Evolutionary conservation across 108 stramenopile genomes (phyloP).

Genomic region (Heterococcus sp.): DNA sequence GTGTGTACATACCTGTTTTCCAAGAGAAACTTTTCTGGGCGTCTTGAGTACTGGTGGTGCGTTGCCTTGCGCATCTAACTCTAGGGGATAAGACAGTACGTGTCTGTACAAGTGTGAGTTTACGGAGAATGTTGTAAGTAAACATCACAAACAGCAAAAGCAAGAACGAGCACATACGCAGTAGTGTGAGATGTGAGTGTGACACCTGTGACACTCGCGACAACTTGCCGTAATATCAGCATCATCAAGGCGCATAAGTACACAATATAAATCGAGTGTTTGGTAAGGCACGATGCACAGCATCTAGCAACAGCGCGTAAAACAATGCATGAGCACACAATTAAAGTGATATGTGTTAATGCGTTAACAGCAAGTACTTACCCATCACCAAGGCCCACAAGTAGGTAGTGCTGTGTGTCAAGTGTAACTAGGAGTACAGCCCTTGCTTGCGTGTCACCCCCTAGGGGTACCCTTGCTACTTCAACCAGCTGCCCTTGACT

Average conservation of each 20-base stretch:
- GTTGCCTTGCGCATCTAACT: not conserved
- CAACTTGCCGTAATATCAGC: too few relatives aligned
- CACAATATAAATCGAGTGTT: too few relatives aligned
- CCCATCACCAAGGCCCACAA: slow-evolving; percentile 94
- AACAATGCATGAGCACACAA: not conserved
- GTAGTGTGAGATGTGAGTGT: too few relatives aligned
- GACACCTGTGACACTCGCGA: too few relatives aligned
- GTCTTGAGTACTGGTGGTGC: not conserved
- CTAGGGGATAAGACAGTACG: not conserved
- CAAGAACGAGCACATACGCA: too few relatives aligned
- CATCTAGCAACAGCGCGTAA: slow-evolving; percentile 62
- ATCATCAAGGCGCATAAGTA: too few relatives aligned
- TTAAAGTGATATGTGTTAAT: not conserved
- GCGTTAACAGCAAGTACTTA: too few relatives aligned
- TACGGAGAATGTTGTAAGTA: too few relatives aligned
- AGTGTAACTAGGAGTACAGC: slow-evolving; percentile 50
- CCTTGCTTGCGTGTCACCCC: slow-evolving; percentile 52
- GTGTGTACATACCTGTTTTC: not conserved
- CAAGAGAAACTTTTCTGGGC: not conserved
- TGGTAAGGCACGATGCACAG: too few relatives aligned
- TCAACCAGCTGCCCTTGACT: slow-evolving; percentile 63
- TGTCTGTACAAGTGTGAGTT: too few relatives aligned
- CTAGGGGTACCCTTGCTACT: slow-evolving; percentile 50
- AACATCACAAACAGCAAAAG: slow-evolving; percentile 64
- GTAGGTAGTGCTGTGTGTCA: slow-evolving; percentile 72